Evolutionary conservation across 257 asterid species (phyloP).

Genomic region (Euphrasia confusa): DNA sequence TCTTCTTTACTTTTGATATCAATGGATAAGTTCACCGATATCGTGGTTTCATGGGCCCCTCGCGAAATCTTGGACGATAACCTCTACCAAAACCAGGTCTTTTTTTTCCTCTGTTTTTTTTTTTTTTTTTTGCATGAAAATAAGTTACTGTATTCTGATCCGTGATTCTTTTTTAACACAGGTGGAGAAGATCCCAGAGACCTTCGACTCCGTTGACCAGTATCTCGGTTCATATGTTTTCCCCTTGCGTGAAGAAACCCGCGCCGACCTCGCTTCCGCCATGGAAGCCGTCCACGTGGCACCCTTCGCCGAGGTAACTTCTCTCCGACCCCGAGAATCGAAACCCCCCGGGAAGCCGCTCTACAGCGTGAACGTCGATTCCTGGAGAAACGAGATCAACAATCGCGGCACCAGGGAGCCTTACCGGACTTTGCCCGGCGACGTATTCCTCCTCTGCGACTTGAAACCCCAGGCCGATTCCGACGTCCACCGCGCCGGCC

Average conservation of each 20-base stretch:
- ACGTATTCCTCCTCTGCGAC: not conserved
- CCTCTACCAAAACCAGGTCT: not conserved
- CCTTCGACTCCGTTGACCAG: not conserved
- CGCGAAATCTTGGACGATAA: not conserved
- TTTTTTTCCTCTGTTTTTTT: not conserved
- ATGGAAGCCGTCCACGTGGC: not conserved
- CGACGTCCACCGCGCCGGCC: conserved; percentile 29
- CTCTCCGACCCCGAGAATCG: not conserved
- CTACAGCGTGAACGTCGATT: not conserved
- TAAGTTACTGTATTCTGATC: not conserved
- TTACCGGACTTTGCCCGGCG: not conserved
- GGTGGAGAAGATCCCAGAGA: not conserved
- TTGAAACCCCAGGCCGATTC: not conserved
- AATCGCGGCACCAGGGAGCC: not conserved
- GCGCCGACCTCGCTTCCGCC: not conserved
- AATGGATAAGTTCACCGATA: not conserved
- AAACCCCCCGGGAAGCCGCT: not conserved
- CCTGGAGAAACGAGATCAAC: not conserved
- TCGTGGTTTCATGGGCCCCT: not conserved
- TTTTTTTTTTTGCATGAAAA: not conserved
- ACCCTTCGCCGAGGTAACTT: not conserved
- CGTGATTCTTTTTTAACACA: not conserved
- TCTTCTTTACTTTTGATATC: not conserved
- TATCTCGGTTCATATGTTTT: not conserved
- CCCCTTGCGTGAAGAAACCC: not conserved